phyloP scores from a whole-genome alignment of 306 rosid species.

The Begonia masoniana region DNA sequence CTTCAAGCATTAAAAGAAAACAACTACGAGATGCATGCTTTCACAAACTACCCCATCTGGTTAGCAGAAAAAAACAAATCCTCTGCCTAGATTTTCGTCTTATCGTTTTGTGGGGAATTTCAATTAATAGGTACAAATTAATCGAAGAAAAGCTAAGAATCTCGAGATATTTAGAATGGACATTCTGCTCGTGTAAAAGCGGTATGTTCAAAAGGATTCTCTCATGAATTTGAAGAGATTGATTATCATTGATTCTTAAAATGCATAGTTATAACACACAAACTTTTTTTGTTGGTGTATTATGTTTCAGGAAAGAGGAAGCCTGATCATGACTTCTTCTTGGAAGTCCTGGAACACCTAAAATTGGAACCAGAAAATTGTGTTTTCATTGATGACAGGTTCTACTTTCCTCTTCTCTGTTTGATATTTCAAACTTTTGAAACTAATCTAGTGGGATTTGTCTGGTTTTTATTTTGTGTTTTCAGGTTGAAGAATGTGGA shows the following conservation, averaged over 20 bases:
- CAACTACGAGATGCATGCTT: constrained; percentile 88
- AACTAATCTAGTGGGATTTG: not conserved
- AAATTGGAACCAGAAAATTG: constrained; percentile 56
- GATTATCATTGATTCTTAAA: not conserved
- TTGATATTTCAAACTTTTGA: not conserved
- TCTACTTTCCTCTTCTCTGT: constrained; percentile 2
- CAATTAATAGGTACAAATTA: constrained; percentile 58
- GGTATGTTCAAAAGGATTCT: constrained; percentile 23
- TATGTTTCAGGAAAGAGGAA: constrained; percentile 79
- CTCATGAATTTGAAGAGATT: not conserved
- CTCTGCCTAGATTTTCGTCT: not conserved
- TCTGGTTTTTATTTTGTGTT: not conserved
- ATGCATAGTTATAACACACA: not conserved
- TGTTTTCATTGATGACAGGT: constrained; percentile 87
- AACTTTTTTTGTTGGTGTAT: constrained; percentile 4
- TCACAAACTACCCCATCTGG: constrained; percentile 93
- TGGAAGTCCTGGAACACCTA: constrained; percentile 53
- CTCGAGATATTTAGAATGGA: constrained; percentile 82
- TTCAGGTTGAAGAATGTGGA: constrained; percentile 54
- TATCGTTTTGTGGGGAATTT: constrained; percentile 8
- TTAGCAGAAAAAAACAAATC: constrained; percentile 12
- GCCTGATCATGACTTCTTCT: constrained; percentile 70
- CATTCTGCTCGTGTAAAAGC: constrained; percentile 66
- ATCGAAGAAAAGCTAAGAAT: constrained; percentile 66
- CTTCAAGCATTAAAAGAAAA: constrained; percentile 50